phyloP scores from a whole-genome alignment of 148 eudicot genomes.

The Persicaria tinctoria region DNA sequence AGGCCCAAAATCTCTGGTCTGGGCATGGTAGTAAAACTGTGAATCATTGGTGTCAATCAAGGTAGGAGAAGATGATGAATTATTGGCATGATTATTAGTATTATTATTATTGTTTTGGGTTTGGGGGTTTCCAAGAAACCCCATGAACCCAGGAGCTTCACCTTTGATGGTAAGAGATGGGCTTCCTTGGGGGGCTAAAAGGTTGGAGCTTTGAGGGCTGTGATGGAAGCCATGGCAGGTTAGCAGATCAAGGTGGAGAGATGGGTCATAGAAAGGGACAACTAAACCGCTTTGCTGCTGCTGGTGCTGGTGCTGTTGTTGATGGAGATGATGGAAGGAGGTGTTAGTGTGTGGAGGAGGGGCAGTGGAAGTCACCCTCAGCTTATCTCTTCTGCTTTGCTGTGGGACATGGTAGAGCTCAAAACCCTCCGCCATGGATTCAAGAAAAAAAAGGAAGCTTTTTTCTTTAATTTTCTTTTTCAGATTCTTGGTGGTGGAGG shows the following conservation, averaged over 20 bases:
- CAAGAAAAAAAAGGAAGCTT: background rate
- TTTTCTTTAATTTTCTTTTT: background rate
- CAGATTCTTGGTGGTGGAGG: background rate
- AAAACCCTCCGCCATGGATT: constrained; percentile 14
- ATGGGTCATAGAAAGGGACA: constrained; percentile 37
- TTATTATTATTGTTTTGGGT: constrained; percentile 2
- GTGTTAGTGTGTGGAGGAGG: background rate
- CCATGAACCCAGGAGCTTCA: constrained; percentile 27
- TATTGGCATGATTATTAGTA: background rate
- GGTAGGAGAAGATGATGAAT: constrained; percentile 7
- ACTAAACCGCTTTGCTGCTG: constrained; percentile 21
- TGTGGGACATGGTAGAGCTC: constrained; percentile 47
- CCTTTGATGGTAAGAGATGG: constrained; percentile 16
- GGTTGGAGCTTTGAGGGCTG: constrained; percentile 6
- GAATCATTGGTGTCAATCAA: constrained; percentile 3
- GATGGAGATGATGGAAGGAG: background rate
- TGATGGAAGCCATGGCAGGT: constrained; percentile 22
- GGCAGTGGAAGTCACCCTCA: constrained; percentile 22
- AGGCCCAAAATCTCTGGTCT: constrained; percentile 4
- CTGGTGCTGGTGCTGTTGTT: constrained; percentile 6
- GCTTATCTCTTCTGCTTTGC: constrained; percentile 52
- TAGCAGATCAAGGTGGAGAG: constrained; percentile 26
- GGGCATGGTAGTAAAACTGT: background rate
- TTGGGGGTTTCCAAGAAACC: constrained; percentile 16
- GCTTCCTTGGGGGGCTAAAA: constrained; percentile 8